Percentiles rank a stretch among this genome's conserved stretches.
Conservation (phyloP, 192 early-diverging fungal genomes). For the Rhizophagus prolifer region DNA sequence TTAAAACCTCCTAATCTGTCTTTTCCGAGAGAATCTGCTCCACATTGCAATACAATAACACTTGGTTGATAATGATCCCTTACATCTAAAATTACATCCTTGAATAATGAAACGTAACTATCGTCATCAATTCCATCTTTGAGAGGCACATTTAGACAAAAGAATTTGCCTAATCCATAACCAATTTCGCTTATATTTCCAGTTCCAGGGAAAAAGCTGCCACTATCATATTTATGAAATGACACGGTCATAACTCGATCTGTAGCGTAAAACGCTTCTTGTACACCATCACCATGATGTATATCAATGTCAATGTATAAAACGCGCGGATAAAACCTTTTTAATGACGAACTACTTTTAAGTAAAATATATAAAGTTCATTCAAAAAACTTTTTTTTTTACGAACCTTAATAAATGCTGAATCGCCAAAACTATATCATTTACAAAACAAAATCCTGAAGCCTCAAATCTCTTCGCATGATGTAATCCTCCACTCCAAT, state of each 20-base stretch:
- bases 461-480: constrained; percentile 87
- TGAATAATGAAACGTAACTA: constrained; percentile 78
- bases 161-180: constrained; percentile 71
- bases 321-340: constrained; percentile 74
- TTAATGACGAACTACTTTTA: constrained; percentile 17
- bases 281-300: constrained; percentile 98
- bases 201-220: constrained; percentile 91
- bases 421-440: constrained; percentile 95
- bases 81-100: constrained; percentile 66
- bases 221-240: constrained; percentile 86
- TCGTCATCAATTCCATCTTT: constrained; percentile 85
- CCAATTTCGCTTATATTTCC: constrained; percentile 83
- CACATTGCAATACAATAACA: constrained; percentile 92
- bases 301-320: constrained; percentile 97
- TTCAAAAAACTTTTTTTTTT: neutral
- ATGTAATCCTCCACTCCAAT: constrained; percentile 98
- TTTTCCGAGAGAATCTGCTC: constrained; percentile 60
- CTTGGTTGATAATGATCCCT: constrained; percentile 75
- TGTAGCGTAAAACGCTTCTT: constrained; percentile 92
- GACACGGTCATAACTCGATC: constrained; percentile 95
- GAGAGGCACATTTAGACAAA: constrained; percentile 89
- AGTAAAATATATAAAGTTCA: constrained; percentile 23
- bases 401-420: constrained; percentile 75
- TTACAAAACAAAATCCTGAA: constrained; percentile 97
- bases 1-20: constrained; percentile 58